Base-by-base conservation (phyloP, 225 moss, liverwort and hornwort genomes). In the Lunularia cruciata region DNA sequence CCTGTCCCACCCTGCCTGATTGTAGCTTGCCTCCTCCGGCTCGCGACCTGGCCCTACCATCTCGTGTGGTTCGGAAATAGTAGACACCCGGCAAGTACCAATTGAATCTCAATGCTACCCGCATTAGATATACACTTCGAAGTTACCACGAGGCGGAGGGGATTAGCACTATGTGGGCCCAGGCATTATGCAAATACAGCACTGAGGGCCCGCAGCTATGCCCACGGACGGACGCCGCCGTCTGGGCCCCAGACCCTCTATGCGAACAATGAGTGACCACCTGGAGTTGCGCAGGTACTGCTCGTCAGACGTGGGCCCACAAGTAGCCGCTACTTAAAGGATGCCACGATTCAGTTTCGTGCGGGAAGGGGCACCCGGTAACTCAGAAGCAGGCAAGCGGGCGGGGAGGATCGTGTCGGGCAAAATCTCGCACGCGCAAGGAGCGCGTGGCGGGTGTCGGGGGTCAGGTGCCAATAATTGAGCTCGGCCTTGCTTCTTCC, bases 371-470 rank as follows among this genome's bases (percentile, higher is more conserved):
- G 16, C 55, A 56, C 28, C 55, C 55, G 55, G 55, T 56, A 7
- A 56, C 55, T 56, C 55, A 5, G 8, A 5, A 56, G 26, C 7
- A 9, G 55, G 27, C 10, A 30, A 56, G 55, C 55, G 55, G 25
- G 55, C 6, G 55, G 55, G 55, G 55, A 27, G 55, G 55, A 56
- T 56, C 55, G 55, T 56, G 55, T 56, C 55, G 55, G 55, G 55
- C 55, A 56, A 56, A 56, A 56, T 8, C 55, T 56, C 55, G 55
- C 55, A 56, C 55, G 55, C 55, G 55, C 55, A 56, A 8, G 55
- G 55, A 56, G 55, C 55, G 55, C 55, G 55, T 56, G 55, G 55
- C 55, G 55, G 55, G 55, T 56, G 55, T 56, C 55, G 55, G 55
- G 55, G 28, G 43, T 56, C 55, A 56, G 55, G 55, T 56, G 55